Evolutionary conservation across 257 asterid genomes (phyloP), one percentile per base, ranked within the genome.

Genomic region (Gentiana straminea): DNA sequence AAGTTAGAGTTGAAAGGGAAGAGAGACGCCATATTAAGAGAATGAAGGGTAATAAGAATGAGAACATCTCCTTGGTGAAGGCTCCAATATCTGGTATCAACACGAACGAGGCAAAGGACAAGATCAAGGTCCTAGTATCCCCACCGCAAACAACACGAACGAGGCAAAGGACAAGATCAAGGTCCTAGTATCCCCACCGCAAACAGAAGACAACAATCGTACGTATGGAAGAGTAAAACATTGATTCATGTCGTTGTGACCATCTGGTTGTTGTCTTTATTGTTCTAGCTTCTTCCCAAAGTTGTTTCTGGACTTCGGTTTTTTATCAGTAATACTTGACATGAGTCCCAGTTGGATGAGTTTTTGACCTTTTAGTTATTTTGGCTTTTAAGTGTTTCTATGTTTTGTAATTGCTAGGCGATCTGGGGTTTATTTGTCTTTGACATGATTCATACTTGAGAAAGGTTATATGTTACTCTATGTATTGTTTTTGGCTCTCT

Each of bases 1-100:
- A 92, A 79, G 81, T 87, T 81, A 78, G 97, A 74, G 69, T 68
- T 24, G 80, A 62, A 24, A 80, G 98, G 64, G 94, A 73, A 67
- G 84, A 62, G 46, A 64, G 73, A 62, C 95, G 78, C 79, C 71
- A 60, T 13, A 43, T 58, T 4, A 46, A 73, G 55, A 88, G 98
- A 71, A 64, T 77, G 86, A 76, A 68, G 69, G 82, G 84, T 43
- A 84, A 83, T 79, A 77, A 75, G 67, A 54, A 59, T 7, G 75
- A 72, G 66, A 57, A 81, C 71, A 79, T 87, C 58, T 51, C 52
- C 69, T 10, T 91, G 81, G 59, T 91, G 78, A 73, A 68, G 72
- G 90, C 92, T 66, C 94, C 94, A 15, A 15, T 15, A 4, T 41
- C 52, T 38, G 69, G 58, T 33, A 71, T 78, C 64, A 66, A 36